phyloP scores from a whole-genome alignment of 163 green algal species.

The Coccomyxa subellipsoidea region DNA sequence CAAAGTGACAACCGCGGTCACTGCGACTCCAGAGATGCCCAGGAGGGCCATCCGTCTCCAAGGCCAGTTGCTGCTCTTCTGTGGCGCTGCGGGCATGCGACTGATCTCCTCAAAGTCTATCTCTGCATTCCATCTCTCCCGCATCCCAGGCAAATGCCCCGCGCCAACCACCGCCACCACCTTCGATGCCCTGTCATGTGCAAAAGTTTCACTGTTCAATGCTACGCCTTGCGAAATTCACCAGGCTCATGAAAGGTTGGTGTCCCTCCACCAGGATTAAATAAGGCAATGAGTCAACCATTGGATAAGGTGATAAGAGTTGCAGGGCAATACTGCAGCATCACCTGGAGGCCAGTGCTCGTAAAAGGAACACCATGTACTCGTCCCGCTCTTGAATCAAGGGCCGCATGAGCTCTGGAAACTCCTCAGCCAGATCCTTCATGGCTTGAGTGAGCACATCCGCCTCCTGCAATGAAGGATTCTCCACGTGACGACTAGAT shows the following conservation, averaged over 20 bases:
- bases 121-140: slow-evolving; percentile 16
- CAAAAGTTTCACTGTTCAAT: no score
- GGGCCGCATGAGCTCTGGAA: slow-evolving; percentile 45
- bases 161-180: slow-evolving; percentile 65
- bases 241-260: no score
- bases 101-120: slow-evolving; percentile 13
- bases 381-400: slow-evolving; percentile 59
- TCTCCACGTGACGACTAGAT: background rate
- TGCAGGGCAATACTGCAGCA: no score
- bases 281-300: no score
- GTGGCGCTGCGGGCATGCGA: background rate
- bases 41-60: background rate
- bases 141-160: slow-evolving; percentile 58
- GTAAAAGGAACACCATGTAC: slow-evolving; percentile 46
- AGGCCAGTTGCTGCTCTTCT: background rate
- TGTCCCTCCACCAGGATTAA: no score
- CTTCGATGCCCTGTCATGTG: background rate
- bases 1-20: background rate
- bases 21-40: background rate
- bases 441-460: slow-evolving; percentile 50
- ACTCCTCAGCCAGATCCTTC: slow-evolving; percentile 45
- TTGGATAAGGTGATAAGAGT: background rate
- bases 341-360: slow-evolving; percentile 14
- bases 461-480: slow-evolving; percentile 22
- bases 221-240: no score